Base-by-base conservation (phyloP, 768 basidiomycete species). In the Auricularia sp. region DNA sequence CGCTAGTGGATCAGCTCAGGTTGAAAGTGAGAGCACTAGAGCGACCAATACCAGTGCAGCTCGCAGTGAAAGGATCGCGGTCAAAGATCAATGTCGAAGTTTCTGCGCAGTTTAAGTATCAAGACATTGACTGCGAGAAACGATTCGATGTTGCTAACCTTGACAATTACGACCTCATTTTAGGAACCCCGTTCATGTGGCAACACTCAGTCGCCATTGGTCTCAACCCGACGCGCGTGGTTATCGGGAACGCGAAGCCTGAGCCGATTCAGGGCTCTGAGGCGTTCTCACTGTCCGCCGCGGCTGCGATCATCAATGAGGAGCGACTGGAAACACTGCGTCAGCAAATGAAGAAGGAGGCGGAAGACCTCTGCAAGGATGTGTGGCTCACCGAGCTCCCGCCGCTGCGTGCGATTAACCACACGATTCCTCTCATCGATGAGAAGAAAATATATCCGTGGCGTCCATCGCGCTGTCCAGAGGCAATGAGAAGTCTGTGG, bases 181-280 rank as follows among this genome's bases (percentile, higher is more conserved):
- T 80, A 0, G 76, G 78, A 0, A 75, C 71, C 3, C 74, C 74
- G 2, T 79, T 76, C 59, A 73, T 77, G 14, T 77, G 62, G 33
- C 75, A 77, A 34, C 67, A 75, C 56, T 64, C 65, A 7, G 72
- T 73, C 0, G 10, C 67, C 0, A 64, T 77, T 2, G 71, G 76
- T 62, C 74, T 77, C 47, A 64, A 62, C 54, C 72, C 71, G 10
- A 65, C 68, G 2, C 18, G 59, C 3, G 68, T 73, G 0, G 61
- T 66, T 1, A 54, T 73, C 29, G 71, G 70, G 3, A 13, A n/a
- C 51, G 18, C n/a, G 6, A 7, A 54, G 8, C 51, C n/a, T 1
- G 6, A 7, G 24, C 8, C 51, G n/a, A 18, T 54, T 7, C 51
- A 54, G 10, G 51, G 51, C 5, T n/a, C 51, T 1, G n/a, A 54